A percentile compares a stretch with the other conserved stretches of the same genome.
These are phyloP conservation scores for Blastobotrys ciferrii DNA, from an alignment of 1,139 yeast genomes.

Conservation along the genomic window DNA sequence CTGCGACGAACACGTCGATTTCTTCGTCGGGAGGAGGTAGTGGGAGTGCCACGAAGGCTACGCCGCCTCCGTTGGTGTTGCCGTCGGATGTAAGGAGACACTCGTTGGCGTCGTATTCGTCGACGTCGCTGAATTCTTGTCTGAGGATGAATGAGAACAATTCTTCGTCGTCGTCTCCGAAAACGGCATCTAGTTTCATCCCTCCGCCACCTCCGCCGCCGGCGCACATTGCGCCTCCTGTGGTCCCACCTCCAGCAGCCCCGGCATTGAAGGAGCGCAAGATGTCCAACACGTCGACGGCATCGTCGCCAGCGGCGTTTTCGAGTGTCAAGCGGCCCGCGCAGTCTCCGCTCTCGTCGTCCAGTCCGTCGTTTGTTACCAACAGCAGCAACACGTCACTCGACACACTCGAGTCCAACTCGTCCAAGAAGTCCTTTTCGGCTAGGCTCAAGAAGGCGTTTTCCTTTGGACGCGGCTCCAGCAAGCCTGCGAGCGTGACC, in stretches of 20 bases:
- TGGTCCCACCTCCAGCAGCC: constrained; percentile 14
- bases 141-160: neutral
- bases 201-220: constrained; percentile 2
- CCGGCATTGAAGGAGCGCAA: constrained; percentile 13
- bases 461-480: constrained; percentile 22
- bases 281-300: constrained; percentile 22
- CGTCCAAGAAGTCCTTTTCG: constrained; percentile 18
- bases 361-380: neutral
- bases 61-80: constrained; percentile 28
- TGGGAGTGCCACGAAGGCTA: constrained; percentile 1
- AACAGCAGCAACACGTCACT: constrained; percentile 10
- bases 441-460: constrained; percentile 29
- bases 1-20: neutral
- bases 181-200: neutral
- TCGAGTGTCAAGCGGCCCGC: constrained; percentile 2
- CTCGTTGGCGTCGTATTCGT: constrained; percentile 23
- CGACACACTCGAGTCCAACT: constrained; percentile 2
- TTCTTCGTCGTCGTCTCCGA: neutral
- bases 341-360: constrained; percentile 6
- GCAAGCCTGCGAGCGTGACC: neutral
- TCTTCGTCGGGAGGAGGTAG: constrained; percentile 3
- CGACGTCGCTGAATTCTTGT: constrained; percentile 12
- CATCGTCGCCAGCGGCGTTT: constrained; percentile 16
- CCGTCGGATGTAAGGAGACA: constrained; percentile 34
- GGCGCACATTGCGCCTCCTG: constrained; percentile 10